These are phyloP conservation scores for Diaporthe nobilis DNA, from an alignment of 2,329 filamentous ascomycete species.

Conservation along the genomic window DNA sequence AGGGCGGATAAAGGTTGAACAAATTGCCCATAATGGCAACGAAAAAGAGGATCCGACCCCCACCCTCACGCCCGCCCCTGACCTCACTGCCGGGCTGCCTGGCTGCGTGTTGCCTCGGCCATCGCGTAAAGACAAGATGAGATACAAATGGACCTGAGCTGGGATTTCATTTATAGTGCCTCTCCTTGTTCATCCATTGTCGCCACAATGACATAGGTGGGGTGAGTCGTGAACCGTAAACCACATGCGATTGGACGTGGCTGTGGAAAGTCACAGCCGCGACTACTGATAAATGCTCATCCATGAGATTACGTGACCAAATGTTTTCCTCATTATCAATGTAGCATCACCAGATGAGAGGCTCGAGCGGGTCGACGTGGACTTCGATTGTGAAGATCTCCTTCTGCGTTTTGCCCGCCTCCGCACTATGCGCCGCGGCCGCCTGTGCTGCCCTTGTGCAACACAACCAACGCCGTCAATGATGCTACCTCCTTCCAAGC, in stretches of 20 bases:
- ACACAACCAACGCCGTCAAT: neutral
- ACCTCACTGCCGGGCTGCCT: neutral
- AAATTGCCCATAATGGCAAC: neutral
- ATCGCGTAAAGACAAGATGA: neutral
- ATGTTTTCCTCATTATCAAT: neutral
- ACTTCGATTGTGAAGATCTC: neutral
- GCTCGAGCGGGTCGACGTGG: neutral
- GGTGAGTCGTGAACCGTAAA: neutral
- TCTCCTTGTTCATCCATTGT: too few species aligned
- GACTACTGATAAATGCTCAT: neutral
- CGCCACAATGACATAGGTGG: neutral
- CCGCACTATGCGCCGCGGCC: neutral
- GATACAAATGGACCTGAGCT: neutral
- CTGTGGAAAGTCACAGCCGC: neutral
- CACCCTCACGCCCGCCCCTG: neutral
- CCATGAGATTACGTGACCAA: neutral
- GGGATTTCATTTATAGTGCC: neutral
- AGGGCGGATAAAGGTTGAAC: neutral
- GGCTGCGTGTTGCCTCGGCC: neutral
- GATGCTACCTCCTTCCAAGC: slow-evolving; percentile 46
- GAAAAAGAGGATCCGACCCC: neutral
- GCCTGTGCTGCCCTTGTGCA: neutral
- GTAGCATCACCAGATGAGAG: neutral
- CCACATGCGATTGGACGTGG: neutral
- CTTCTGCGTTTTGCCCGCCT: neutral